Percentiles rank a stretch among this genome's conserved stretches.
Evolutionary conservation across 2,329 filamentous ascomycete genomes (phyloP).

Genomic region (Zelopaecilomyces penicillatus): DNA sequence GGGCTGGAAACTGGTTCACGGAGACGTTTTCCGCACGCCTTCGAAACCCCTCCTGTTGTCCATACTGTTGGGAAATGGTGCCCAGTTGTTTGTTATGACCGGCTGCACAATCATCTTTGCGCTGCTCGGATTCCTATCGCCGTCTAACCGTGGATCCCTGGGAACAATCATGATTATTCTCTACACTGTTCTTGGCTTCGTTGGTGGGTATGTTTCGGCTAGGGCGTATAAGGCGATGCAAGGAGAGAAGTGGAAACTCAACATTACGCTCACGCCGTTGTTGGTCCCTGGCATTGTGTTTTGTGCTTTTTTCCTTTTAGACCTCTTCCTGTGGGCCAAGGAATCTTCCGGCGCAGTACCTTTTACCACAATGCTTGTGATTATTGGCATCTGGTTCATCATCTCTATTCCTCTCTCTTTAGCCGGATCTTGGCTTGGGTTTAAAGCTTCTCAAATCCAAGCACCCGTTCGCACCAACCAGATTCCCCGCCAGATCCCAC

Average conservation of each 20-base stretch:
- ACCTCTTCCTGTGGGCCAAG: slow-evolving; percentile 94
- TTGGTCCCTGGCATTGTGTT: slow-evolving; percentile 85
- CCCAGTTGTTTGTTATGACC: slow-evolving; percentile 96
- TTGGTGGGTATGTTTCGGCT: slow-evolving; percentile 84
- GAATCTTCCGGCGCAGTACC: slow-evolving; percentile 88
- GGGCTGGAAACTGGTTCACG: slow-evolving; percentile 96
- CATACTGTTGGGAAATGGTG: slow-evolving; percentile 83
- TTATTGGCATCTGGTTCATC: slow-evolving; percentile 91
- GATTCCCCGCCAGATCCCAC: slow-evolving; percentile 93
- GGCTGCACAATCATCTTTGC: slow-evolving; percentile 91
- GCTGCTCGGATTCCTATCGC: slow-evolving; percentile 87
- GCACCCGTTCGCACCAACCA: slow-evolving; percentile 91
- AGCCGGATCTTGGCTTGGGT: slow-evolving; percentile 86
- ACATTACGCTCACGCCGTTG: slow-evolving; percentile 80
- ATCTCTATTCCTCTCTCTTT: slow-evolving; percentile 90
- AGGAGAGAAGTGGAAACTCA: slow-evolving; percentile 89
- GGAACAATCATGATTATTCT: slow-evolving; percentile 89
- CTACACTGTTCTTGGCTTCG: slow-evolving; percentile 85
- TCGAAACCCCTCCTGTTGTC: slow-evolving; percentile 76
- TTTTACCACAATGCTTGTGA: slow-evolving; percentile 91
- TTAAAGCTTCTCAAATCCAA: slow-evolving; percentile 64
- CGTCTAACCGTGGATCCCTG: slow-evolving; percentile 88
- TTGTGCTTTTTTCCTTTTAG: slow-evolving; percentile 79
- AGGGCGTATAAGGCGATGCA: slow-evolving; percentile 91
- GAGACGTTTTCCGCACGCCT: slow-evolving; percentile 90